phyloP scores from a whole-genome alignment of 2,329 filamentous ascomycete species.

The Mycosphaerella arachidis region DNA sequence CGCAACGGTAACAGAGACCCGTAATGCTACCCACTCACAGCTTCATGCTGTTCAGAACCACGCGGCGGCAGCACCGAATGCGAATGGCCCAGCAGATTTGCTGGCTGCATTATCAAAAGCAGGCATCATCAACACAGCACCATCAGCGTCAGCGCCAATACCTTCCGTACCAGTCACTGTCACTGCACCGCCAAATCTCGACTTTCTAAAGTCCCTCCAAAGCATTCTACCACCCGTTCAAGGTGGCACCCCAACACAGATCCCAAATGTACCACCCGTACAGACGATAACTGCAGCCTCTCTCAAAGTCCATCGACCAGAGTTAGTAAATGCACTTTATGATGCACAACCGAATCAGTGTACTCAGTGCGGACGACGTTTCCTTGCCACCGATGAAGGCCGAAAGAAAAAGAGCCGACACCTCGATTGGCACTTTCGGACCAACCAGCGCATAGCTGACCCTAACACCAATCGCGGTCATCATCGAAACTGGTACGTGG shows the following conservation, averaged over 20 bases:
- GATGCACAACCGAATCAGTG: constrained; percentile 81
- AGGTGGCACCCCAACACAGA: constrained; percentile 16
- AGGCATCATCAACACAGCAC: constrained; percentile 20
- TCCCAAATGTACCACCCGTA: constrained; percentile 13
- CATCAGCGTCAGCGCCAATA: constrained; percentile 5
- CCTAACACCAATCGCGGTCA: constrained; percentile 73
- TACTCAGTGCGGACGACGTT: constrained; percentile 85
- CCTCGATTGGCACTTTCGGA: constrained; percentile 97
- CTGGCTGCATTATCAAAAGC: constrained; percentile 31
- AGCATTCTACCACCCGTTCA: constrained; percentile 24
- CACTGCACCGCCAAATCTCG: constrained; percentile 18
- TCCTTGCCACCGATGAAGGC: constrained; percentile 70
- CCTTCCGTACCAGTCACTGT: constrained; percentile 9
- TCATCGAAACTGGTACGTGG: constrained; percentile 91
- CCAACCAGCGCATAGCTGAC: constrained; percentile 83
- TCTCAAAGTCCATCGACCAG: constrained; percentile 56
- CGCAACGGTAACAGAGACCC: constrained; percentile 29
- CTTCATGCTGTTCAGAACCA: constrained; percentile 30
- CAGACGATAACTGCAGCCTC: constrained; percentile 27
- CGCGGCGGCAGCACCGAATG: constrained; percentile 20
- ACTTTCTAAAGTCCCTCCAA: constrained; percentile 26
- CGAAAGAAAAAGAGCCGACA: constrained; percentile 83
- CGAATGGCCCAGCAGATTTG: constrained; percentile 25
- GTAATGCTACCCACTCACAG: constrained; percentile 29
- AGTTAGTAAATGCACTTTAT: constrained; percentile 70